Evolutionary conservation across 257 asterid species (phyloP).

Genomic region (Lithospermum erythrorhizon): DNA sequence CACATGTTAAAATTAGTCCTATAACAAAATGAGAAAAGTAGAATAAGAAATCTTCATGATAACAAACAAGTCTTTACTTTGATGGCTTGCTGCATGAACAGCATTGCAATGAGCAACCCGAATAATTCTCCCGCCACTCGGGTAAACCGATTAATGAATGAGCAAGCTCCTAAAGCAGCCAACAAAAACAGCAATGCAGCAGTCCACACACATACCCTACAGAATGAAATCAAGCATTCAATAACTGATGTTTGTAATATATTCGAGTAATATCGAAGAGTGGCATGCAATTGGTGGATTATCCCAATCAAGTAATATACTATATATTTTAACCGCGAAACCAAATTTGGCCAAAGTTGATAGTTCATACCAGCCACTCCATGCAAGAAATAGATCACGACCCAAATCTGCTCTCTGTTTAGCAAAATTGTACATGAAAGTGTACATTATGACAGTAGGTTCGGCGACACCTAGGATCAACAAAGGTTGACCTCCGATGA

Average conservation of each 20-base stretch:
- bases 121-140: constrained; percentile 90
- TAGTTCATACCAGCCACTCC: constrained; percentile 83
- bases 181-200: constrained; percentile 63
- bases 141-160: constrained; percentile 86
- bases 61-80: constrained; percentile 29
- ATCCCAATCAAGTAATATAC: neutral
- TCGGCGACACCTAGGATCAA: constrained; percentile 90
- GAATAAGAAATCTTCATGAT: neutral
- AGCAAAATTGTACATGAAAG: constrained; percentile 87
- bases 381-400: constrained; percentile 68
- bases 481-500: constrained; percentile 92
- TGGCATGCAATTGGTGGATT: neutral
- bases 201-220: constrained; percentile 98
- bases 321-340: too few species aligned
- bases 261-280: neutral
- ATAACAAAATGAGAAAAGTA: neutral
- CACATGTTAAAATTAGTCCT: neutral
- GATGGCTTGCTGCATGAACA: constrained; percentile 92
- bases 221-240: neutral
- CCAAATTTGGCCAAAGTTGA: too few species aligned
- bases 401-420: constrained; percentile 71
- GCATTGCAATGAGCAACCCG: constrained; percentile 95
- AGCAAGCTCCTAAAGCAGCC: constrained; percentile 86
- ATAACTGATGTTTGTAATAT: neutral
- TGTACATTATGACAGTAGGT: constrained; percentile 95